Percentiles rank a stretch among this genome's conserved stretches.
Conservation (phyloP, 2,329 filamentous ascomycete genomes). For the Colletotrichum sidae region DNA sequence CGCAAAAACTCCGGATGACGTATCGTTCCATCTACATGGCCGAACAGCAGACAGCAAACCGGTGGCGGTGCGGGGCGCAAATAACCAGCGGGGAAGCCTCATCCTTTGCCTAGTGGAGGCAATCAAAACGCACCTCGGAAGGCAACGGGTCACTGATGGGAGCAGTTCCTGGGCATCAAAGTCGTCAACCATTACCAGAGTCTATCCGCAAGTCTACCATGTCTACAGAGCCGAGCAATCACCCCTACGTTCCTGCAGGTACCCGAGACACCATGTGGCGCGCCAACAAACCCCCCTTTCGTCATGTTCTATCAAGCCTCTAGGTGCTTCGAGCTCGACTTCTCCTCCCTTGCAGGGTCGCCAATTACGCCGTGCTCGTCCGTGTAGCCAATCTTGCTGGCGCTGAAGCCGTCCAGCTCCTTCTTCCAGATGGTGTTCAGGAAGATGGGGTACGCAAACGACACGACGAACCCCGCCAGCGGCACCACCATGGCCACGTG, state of each 20-base stretch:
- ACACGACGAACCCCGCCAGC: conserved; percentile 66
- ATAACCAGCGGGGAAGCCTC: too few species aligned
- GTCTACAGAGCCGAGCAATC: too few species aligned
- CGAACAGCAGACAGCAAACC: too few species aligned
- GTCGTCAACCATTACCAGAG: too few species aligned
- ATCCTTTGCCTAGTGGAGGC: too few species aligned
- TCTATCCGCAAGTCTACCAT: too few species aligned
- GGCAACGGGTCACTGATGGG: too few species aligned
- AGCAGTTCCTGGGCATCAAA: too few species aligned
- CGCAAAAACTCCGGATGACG: conserved; percentile 19
- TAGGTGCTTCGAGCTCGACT: conserved; percentile 30
- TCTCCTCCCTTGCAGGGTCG: conserved; percentile 24
- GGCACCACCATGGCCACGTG: conserved; percentile 74
- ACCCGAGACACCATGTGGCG: conserved; percentile 11
- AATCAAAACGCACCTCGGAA: too few species aligned
- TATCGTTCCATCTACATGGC: not conserved
- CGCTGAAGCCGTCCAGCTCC: conserved; percentile 34
- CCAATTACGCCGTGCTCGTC: conserved; percentile 29
- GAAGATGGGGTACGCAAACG: conserved; percentile 66
- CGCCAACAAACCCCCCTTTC: not conserved
- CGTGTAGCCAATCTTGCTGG: conserved; percentile 29
- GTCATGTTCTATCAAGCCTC: conserved; percentile 2
- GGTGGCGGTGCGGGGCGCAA: too few species aligned
- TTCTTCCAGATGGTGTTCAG: conserved; percentile 60
- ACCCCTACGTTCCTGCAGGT: not conserved